Conservation (phyloP, 2,329 filamentous ascomycete genomes). For the Sclerotinia spermophila region DNA sequence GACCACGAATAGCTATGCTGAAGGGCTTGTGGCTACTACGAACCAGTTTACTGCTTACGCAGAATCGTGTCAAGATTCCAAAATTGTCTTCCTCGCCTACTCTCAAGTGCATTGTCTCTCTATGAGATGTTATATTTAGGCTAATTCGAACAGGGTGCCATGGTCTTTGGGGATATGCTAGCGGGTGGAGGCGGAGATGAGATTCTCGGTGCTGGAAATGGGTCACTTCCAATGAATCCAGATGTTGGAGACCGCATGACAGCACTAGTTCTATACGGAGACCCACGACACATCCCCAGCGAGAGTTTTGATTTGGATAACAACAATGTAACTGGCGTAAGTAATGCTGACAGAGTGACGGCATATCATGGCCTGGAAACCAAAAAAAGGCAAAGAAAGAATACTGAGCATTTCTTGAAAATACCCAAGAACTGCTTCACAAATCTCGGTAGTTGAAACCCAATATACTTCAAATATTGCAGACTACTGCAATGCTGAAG, state of each 20-base stretch:
- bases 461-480: neutral
- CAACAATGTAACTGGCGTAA: neutral
- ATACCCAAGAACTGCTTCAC: neutral
- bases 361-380: neutral
- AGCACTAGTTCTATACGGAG: neutral
- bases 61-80: neutral
- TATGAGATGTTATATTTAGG: neutral
- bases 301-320: neutral
- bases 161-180: neutral
- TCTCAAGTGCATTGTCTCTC: neutral
- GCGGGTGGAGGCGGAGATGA: neutral
- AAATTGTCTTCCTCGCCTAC: neutral
- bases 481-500: neutral
- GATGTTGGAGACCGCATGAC: neutral
- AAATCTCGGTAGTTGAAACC: neutral
- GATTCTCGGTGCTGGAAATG: neutral
- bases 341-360: neutral
- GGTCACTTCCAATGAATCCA: neutral
- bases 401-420: neutral
- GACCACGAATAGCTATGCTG: neutral
- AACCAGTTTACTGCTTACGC: neutral
- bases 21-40: neutral
- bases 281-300: neutral
- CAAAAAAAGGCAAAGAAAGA: neutral
- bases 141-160: neutral